A percentile compares a stretch with the other conserved stretches of the same genome.
Conservation (phyloP, 202 grass and related monocot genomes). For the Saccharum hybrid region DNA sequence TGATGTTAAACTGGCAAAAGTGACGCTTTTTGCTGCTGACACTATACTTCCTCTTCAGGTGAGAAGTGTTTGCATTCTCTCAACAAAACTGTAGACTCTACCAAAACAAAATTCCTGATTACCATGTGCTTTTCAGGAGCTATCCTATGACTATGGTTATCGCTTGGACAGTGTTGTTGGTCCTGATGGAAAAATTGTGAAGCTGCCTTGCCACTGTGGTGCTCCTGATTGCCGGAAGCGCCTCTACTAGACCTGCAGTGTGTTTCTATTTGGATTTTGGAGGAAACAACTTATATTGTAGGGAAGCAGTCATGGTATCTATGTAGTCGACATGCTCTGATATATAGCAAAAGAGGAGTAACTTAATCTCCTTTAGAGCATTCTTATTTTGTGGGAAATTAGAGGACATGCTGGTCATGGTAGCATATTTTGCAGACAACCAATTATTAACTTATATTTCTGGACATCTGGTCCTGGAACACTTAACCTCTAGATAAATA, state of each 20-base stretch:
- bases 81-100: neutral
- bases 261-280: conserved; percentile 30
- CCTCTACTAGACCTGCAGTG: conserved; percentile 58
- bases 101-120: neutral
- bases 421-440: conserved; percentile 44
- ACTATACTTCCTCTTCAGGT: conserved; percentile 93
- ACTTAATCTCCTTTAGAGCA: neutral
- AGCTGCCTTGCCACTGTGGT: conserved; percentile 78
- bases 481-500: neutral
- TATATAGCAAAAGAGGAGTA: conserved; percentile 32
- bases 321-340: conserved; percentile 31
- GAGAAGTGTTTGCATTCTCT: conserved; percentile 25
- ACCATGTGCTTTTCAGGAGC: conserved; percentile 60
- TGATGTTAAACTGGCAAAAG: conserved; percentile 79
- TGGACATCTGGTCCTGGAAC: neutral
- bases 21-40: conserved; percentile 89
- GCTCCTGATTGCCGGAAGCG: conserved; percentile 75
- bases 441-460: conserved; percentile 34
- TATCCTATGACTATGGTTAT: conserved; percentile 93
- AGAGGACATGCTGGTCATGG: conserved; percentile 20
- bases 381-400: conserved; percentile 12
- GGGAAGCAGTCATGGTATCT: conserved; percentile 7
- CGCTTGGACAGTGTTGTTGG: conserved; percentile 79
- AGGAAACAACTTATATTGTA: conserved; percentile 11
- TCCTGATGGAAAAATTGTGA: conserved; percentile 58